Base-by-base conservation (phyloP, 169 alveolate species). In the Blepharisma undulans region DNA sequence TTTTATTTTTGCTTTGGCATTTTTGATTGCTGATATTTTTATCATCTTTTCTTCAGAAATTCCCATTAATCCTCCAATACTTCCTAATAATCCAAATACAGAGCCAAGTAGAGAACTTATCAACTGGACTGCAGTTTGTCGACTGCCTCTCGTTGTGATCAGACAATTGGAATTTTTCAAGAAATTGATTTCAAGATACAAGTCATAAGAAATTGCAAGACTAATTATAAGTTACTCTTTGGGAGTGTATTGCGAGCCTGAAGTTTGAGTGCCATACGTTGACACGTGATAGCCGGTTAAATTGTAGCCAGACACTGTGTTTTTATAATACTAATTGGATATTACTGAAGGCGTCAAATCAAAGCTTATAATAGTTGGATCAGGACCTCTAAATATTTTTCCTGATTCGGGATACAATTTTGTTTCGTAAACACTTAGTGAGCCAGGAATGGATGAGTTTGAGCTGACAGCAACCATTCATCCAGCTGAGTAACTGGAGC, bases 371-470 rank as follows among this genome's bases (percentile, higher is more conserved):
- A 16, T 14, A 25, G 91, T 87, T 27, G 85, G 74, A 8, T n/a
- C 87, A 18, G 14, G 21, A 22, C 91, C 91, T 21, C 91, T 61
- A 32, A 87, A 72, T 18, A 87, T 72, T 25, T 19, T 8, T 16
- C 32, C 32, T 22, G 16, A 19, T 27, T 72, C 59, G 8, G 91
- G 91, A 29, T 22, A 66, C 12, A 72, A 86, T 22, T 12, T 25
- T 21, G 21, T 22, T 61, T 12, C 18, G 22, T 72, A 22, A 61
- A 59, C 32, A 19, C 78, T 29, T 8, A 14, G 22, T 87, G 66
- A 59, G 32, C 72, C 30, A 10, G 87, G 91, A 18, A 87, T 87
- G 18, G 91, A 87, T 27, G 91, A 87, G 21, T 12, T 27, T 10
- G 91, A 87, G 16, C 76, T 76, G 16, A 76, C 84, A 14, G 84